These are phyloP conservation scores for Candida maesae DNA, from an alignment of 805 yeast species.

Conservation along the genomic window DNA sequence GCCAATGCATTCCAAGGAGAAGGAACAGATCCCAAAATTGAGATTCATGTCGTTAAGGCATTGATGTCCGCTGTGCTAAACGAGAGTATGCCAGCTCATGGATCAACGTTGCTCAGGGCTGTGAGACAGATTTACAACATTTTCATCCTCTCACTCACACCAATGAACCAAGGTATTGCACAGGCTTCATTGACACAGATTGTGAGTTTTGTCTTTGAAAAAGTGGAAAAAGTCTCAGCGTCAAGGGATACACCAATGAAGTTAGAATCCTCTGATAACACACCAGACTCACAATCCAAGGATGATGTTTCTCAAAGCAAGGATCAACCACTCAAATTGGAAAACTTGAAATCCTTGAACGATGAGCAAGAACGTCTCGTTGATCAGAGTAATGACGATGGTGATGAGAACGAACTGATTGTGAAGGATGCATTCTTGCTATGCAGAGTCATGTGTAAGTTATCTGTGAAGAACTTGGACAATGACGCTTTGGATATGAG, in stretches of 20 bases:
- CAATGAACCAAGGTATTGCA: constrained; percentile 87
- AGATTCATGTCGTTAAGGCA: constrained; percentile 90
- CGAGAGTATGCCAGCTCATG: constrained; percentile 81
- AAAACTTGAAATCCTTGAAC: constrained; percentile 52
- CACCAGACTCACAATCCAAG: constrained; percentile 6
- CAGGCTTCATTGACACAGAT: constrained; percentile 94
- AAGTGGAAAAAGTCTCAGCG: constrained; percentile 42
- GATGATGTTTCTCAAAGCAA: constrained; percentile 13
- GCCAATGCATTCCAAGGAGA: constrained; percentile 88
- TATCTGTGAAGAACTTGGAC: constrained; percentile 82
- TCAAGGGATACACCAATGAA: constrained; percentile 16
- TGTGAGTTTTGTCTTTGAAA: constrained; percentile 78
- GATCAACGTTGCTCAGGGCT: constrained; percentile 82
- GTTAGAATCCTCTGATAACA: constrained; percentile 27
- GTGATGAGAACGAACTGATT: constrained; percentile 60
- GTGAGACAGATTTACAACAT: constrained; percentile 92
- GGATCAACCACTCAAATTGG: constrained; percentile 48
- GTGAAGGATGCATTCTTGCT: constrained; percentile 90
- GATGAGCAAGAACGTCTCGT: constrained; percentile 54
- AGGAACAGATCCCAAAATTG: constrained; percentile 84
- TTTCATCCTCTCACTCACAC: constrained; percentile 76
- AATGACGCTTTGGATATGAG: constrained; percentile 75
- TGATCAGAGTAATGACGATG: constrained; percentile 41
- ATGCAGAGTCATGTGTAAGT: constrained; percentile 91
- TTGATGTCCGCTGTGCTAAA: constrained; percentile 83